phyloP scores from a whole-genome alignment of 2,329 filamentous ascomycete species.

The Neophaeococcomyces mojaviensis region DNA sequence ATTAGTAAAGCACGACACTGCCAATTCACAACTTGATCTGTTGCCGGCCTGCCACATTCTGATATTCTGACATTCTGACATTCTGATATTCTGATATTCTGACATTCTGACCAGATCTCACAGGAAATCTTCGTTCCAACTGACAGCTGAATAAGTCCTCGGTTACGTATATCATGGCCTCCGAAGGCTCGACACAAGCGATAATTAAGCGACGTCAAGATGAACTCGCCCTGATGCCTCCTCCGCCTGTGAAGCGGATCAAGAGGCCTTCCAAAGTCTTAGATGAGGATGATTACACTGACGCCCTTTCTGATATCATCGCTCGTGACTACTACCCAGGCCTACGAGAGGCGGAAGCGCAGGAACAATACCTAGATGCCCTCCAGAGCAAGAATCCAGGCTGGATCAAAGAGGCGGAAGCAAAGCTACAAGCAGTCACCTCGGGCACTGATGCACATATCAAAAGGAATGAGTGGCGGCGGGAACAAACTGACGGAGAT shows the following conservation, averaged over 20 bases:
- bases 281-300: conserved; percentile 89
- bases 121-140: background rate
- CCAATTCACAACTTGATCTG: too few relatives aligned
- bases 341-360: conserved; percentile 72
- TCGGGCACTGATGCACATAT: conserved; percentile 17
- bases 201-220: conserved; percentile 6
- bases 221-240: conserved; percentile 69
- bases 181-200: conserved; percentile 2
- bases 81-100: background rate
- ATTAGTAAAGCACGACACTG: too few relatives aligned
- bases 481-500: conserved; percentile 7
- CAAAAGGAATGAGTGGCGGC: conserved; percentile 22
- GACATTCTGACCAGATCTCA: background rate
- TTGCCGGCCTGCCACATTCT: too few relatives aligned
- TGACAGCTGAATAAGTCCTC: background rate
- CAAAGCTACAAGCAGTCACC: conserved; percentile 68
- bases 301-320: conserved; percentile 86
- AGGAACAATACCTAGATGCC: conserved; percentile 87
- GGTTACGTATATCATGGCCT: background rate
- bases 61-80: background rate
- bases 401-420: conserved; percentile 79
- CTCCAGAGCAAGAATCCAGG: conserved; percentile 73
- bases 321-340: conserved; percentile 95
- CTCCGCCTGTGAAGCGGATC: conserved; percentile 76
- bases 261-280: conserved; percentile 82